Evolutionary conservation across 441 rosid species (phyloP).

Genomic region (Pelargonium cotyledonis): DNA sequence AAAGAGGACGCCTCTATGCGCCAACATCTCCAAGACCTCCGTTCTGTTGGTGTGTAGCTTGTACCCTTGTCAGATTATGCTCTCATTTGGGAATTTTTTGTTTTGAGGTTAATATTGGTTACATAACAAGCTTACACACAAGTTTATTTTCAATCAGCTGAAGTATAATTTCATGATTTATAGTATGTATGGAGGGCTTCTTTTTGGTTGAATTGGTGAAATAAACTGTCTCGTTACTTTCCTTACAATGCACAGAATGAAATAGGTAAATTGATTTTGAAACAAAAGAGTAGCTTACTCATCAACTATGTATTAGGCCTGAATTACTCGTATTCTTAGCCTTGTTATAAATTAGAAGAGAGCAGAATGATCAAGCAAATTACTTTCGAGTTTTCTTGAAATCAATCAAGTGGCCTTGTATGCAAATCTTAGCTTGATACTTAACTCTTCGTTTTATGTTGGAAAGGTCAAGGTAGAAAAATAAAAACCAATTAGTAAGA

Average conservation of each 20-base stretch:
- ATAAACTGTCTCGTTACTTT: neutral
- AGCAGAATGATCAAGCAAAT: neutral
- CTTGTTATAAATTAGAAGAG: neutral
- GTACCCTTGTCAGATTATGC: neutral
- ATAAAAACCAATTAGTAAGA: neutral
- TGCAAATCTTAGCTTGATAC: neutral
- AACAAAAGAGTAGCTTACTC: neutral
- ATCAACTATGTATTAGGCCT: neutral
- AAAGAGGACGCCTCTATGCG: constrained; percentile 84
- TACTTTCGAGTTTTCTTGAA: neutral
- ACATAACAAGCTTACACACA: too few species aligned
- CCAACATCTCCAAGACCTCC: constrained; percentile 77
- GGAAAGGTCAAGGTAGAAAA: neutral
- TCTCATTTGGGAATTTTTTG: too few species aligned
- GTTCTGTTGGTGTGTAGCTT: constrained; percentile 47
- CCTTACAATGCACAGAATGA: neutral
- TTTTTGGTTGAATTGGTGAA: neutral
- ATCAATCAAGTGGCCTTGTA: neutral
- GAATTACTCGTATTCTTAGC: neutral
- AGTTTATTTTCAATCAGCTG: neutral
- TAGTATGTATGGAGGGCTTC: too few species aligned
- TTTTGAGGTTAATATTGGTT: too few species aligned
- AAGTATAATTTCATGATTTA: neutral
- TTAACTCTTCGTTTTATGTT: neutral
- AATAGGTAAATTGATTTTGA: neutral